Evolutionary conservation across 345 rosid species (phyloP).

Genomic region (Gossypium stocksii): DNA sequence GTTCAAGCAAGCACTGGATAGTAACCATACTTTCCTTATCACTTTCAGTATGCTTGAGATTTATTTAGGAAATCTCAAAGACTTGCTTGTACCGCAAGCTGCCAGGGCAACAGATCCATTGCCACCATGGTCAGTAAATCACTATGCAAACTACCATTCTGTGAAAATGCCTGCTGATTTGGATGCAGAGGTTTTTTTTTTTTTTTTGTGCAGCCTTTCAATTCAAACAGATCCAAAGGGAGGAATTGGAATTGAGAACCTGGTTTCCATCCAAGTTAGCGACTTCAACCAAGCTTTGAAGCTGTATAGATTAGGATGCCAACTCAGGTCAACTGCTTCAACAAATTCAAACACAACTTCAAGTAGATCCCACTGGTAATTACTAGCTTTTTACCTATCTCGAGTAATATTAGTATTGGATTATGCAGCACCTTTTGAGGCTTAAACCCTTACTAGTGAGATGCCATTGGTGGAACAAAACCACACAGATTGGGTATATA

Average conservation of each 20-base stretch:
- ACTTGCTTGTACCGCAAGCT: constrained; percentile 57
- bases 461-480: neutral
- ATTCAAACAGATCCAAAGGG: constrained; percentile 57
- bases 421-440: too few species aligned
- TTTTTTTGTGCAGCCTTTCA: constrained; percentile 49
- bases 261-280: constrained; percentile 52
- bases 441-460: too few species aligned
- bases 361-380: constrained; percentile 85
- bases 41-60: constrained; percentile 84
- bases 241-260: constrained; percentile 57
- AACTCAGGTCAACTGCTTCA: constrained; percentile 69
- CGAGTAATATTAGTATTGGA: too few species aligned
- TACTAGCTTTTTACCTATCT: constrained; percentile 7
- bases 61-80: constrained; percentile 75
- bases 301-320: constrained; percentile 68
- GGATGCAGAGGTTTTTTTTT: neutral
- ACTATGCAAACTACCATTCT: neutral
- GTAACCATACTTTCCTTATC: constrained; percentile 48
- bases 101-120: constrained; percentile 41
- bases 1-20: constrained; percentile 50
- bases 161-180: constrained; percentile 4
- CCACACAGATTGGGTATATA: too few species aligned
- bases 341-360: constrained; percentile 68
- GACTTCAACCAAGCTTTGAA: constrained; percentile 59
- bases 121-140: constrained; percentile 54